A percentile compares a stretch with the other conserved stretches of the same genome.
phyloP scores from a whole-genome alignment of 2,329 filamentous ascomycete genomes.

The Helotiales sp. region DNA sequence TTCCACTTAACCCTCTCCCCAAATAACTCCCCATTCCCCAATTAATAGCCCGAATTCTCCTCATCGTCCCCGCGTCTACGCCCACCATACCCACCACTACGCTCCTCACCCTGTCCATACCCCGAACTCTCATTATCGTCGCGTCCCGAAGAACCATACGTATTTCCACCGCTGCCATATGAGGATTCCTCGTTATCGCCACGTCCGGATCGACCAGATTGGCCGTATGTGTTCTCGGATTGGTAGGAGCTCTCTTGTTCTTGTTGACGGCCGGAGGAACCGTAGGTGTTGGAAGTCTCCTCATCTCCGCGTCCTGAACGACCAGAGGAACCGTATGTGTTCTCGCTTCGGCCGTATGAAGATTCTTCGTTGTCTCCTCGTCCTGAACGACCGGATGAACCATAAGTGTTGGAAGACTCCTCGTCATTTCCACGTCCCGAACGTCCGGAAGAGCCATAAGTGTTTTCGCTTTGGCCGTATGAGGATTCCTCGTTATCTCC shows the following conservation, averaged over 20 bases:
- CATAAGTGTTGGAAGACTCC: not conserved
- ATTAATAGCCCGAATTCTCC: slow-evolving; percentile 17
- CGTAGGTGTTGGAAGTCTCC: too few relatives aligned
- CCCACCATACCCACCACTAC: not conserved
- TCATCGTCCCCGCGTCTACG: slow-evolving; percentile 10
- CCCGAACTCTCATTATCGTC: slow-evolving; percentile 7
- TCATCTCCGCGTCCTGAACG: not conserved
- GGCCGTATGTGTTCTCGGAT: not conserved
- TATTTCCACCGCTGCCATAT: not conserved
- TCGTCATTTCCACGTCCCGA: slow-evolving; percentile 3
- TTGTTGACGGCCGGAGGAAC: not conserved
- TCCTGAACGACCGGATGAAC: not conserved
- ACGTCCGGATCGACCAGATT: too few relatives aligned
- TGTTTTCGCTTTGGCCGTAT: not conserved
- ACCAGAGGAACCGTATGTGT: slow-evolving; percentile 1
- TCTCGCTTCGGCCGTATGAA: not conserved
- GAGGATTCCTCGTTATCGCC: too few relatives aligned
- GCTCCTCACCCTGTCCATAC: slow-evolving; percentile 5
- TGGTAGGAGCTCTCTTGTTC: not conserved
- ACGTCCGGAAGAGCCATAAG: not conserved
- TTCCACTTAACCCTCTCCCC: not conserved
- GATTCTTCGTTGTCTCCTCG: not conserved
- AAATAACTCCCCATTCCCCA: too few relatives aligned
- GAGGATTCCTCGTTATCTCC: slow-evolving; percentile 2
- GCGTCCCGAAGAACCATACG: too few relatives aligned